Evolutionary conservation across 768 basidiomycete species (phyloP), one percentile per base, ranked within the genome.

Genomic region (Kwoniella heveanensis): DNA sequence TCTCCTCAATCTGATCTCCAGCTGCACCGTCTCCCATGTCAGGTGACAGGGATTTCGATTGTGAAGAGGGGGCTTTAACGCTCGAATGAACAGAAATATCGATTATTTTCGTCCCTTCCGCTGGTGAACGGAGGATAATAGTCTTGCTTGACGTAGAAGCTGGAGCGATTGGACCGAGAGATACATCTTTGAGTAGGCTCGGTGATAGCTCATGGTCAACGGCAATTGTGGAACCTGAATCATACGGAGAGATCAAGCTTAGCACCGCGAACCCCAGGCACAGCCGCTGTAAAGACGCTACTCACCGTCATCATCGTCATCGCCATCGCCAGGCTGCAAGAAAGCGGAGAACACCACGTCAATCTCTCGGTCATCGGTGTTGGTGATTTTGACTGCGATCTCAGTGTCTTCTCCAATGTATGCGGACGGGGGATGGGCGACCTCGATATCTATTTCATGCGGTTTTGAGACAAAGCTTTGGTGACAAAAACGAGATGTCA

Each of bases 391-490:
- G 46, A 97, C 82, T 12, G 77, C 74, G 68, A 97, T 88, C 0
- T 89, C 87, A 72, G 89, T 90, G 49, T 85, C 83, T 77, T 96
- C 94, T 65, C 90, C 88, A 36, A 95, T 78, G 76, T 88, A 90
- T 0, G 91, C 91, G 0, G 90, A 89, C 1, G 84, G 77, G 0
- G 84, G 80, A 61, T 92, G 88, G 0, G 82, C 77, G 49, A 93
- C 74, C 0, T 82, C 80, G 21, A 90, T 80, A 3, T 79, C 69
- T 2, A 95, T 70, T 0, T 79, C 77, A 65, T 90, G 90, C 0
- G 87, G 83, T 22, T 85, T 85, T 66, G 88, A 84, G 7, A 62
- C 58, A 39, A 82, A 74, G 24, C 82, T 79, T 25, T 13, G n/a
- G n/a, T n/a, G n/a, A n/a, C 5, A 15, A 12, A 10, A 22, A n/a